Evolutionary conservation across 768 basidiomycete genomes (phyloP).

Genomic region (Suillus plorans): DNA sequence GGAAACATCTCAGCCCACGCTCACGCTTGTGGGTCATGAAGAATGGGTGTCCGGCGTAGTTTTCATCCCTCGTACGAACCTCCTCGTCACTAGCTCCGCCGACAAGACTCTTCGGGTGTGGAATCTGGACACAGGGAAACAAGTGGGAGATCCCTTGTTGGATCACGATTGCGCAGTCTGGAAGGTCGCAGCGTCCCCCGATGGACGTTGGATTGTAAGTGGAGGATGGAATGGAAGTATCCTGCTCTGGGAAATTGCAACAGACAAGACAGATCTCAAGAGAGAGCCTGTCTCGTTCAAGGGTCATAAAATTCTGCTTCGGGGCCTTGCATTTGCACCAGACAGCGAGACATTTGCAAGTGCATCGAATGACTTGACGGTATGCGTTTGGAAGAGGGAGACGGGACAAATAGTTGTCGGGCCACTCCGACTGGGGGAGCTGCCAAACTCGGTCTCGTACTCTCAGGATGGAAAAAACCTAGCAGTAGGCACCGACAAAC

Average conservation of each 20-base stretch:
- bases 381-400: not conserved
- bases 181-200: not conserved
- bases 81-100: not conserved
- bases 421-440: not conserved
- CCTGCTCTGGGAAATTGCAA: no score
- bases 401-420: not conserved
- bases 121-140: not conserved
- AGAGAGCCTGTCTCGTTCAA: not conserved
- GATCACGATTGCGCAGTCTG: not conserved
- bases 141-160: not conserved
- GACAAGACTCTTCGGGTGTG: not conserved
- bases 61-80: not conserved
- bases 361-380: not conserved
- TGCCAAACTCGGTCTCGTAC: not conserved
- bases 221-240: not conserved
- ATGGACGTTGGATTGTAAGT: not conserved
- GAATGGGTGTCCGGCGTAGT: not conserved
- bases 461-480: not conserved
- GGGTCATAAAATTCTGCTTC: not conserved
- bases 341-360: not conserved
- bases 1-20: not conserved
- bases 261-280: not conserved
- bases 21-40: not conserved
- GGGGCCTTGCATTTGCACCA: not conserved
- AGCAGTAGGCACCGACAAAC: conserved; percentile 8